Base-by-base conservation (phyloP, 306 rosid genomes). In the Citrullus amarus region DNA sequence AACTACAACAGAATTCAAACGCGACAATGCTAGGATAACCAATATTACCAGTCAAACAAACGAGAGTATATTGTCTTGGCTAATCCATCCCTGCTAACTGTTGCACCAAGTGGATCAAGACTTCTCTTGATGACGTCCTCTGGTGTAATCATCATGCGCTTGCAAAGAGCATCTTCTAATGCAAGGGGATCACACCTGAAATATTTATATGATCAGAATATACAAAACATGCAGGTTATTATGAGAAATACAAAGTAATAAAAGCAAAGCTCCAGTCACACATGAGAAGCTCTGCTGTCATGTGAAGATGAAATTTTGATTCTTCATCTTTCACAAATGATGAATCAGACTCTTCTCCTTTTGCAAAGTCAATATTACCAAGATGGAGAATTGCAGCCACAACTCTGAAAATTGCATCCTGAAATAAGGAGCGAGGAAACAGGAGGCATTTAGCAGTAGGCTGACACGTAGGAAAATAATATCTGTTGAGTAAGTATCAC, bases 311-410 rank as follows among this genome's bases (percentile, higher is more conserved):
- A 79, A 86, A 90, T 75, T 82, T 83, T 81, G 98, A 88, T 78
- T 69, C 82, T 36, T 94, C 96, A 78, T 90, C 89, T 89, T 89
- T 89, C 77, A 94, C 65, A 84, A 87, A 84, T 77, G 98, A 81
- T 39, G 93, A 88, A 81, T 93, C 98, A 73, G 81, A 77, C 67
- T 93, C 98, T 71, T 87, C 93, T 73, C 93, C 83, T 73, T 79
- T 87, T 55, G 78, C 82, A 83, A 93, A 93, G 39, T 86, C 89
- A 76, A 93, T 44, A 84, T 93, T 91, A 74, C 98, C 97, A 43
- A 93, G 93, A 88, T 93, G 98, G 72, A 93, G 98, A 87, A 93
- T 93, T 76, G 91, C 90, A 84, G 97, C 98, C 78, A 93, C 87
- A 81, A 90, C 90, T 86, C 96, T 88, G 86, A 93, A 93, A 82